A percentile compares a stretch with the other conserved stretches of the same genome.
These are phyloP conservation scores for Hortiboletus campestris DNA, from an alignment of 768 basidiomycete genomes.

Conservation along the genomic window DNA sequence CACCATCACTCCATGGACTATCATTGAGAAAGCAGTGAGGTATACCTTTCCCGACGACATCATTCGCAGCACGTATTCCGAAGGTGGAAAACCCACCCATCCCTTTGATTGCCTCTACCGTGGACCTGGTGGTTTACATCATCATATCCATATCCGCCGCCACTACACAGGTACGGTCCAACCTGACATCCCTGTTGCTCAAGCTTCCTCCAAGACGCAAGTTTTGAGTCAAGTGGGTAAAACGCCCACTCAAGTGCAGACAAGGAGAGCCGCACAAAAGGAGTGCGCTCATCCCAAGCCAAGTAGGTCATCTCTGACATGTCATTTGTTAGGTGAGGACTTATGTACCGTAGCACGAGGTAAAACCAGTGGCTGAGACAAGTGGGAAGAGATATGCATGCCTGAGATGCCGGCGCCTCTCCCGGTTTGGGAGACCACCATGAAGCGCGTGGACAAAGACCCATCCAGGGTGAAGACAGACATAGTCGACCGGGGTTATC, in stretches of 20 bases:
- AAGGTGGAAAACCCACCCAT: background rate
- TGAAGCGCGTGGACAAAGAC: background rate
- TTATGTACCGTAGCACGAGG: background rate
- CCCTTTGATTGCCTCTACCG: background rate
- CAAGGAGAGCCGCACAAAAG: too few relatives aligned
- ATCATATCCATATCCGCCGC: background rate
- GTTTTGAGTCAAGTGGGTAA: too few relatives aligned
- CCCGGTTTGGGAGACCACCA: background rate
- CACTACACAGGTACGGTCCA: background rate
- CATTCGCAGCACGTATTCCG: background rate
- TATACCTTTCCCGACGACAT: background rate
- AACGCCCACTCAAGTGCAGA: too few relatives aligned
- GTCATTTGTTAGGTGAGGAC: background rate
- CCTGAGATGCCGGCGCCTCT: background rate
- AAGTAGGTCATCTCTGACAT: background rate
- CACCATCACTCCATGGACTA: background rate
- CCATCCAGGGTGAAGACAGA: background rate
- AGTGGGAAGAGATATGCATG: background rate
- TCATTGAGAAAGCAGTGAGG: background rate
- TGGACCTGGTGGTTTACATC: background rate
- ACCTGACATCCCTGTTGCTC: too few relatives aligned
- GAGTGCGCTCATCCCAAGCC: background rate
- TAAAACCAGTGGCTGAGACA: background rate
- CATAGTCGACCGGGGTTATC: background rate
- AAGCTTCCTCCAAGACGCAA: too few relatives aligned